These are phyloP conservation scores for Monosporascus sp. DNA, from an alignment of 2,329 filamentous ascomycete species.

Conservation along the genomic window DNA sequence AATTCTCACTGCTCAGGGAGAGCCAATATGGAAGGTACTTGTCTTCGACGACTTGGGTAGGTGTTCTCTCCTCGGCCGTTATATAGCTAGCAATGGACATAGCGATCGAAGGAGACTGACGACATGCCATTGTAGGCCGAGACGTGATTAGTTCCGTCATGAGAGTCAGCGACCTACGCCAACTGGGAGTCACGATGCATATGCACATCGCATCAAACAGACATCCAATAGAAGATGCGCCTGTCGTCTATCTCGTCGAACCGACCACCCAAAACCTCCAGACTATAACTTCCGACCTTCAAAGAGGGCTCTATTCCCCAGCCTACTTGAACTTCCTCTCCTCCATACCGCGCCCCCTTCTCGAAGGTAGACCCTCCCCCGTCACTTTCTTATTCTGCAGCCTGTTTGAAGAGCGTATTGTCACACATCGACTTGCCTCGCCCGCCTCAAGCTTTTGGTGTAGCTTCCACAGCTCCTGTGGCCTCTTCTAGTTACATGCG, in stretches of 20 bases:
- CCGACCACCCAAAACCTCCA: constrained; percentile 77
- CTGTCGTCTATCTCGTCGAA: constrained; percentile 93
- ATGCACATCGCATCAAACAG: constrained; percentile 80
- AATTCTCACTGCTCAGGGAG: constrained; percentile 78
- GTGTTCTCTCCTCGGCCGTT: background rate
- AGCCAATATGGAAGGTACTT: constrained; percentile 95
- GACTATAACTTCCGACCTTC: constrained; percentile 77
- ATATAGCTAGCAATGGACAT: too few relatives aligned
- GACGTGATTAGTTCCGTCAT: constrained; percentile 97
- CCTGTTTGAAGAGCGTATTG: too few relatives aligned
- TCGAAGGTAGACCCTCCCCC: constrained; percentile 47
- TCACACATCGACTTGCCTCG: too few relatives aligned
- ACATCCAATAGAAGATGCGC: constrained; percentile 92
- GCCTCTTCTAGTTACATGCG: background rate
- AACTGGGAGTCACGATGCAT: constrained; percentile 95
- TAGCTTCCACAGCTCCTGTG: background rate
- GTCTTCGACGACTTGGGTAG: constrained; percentile 79
- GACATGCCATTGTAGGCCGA: constrained; percentile 40
- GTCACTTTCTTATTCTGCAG: too few relatives aligned
- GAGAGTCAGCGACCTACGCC: constrained; percentile 84
- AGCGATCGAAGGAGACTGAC: background rate
- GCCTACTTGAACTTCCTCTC: constrained; percentile 97
- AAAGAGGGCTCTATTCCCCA: constrained; percentile 82
- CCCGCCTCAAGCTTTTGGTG: background rate
- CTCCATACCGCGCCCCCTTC: constrained; percentile 79